Evolutionary conservation across 495 filamentous ascomycete species (phyloP).

Genomic region (Xylaria palmicola): DNA sequence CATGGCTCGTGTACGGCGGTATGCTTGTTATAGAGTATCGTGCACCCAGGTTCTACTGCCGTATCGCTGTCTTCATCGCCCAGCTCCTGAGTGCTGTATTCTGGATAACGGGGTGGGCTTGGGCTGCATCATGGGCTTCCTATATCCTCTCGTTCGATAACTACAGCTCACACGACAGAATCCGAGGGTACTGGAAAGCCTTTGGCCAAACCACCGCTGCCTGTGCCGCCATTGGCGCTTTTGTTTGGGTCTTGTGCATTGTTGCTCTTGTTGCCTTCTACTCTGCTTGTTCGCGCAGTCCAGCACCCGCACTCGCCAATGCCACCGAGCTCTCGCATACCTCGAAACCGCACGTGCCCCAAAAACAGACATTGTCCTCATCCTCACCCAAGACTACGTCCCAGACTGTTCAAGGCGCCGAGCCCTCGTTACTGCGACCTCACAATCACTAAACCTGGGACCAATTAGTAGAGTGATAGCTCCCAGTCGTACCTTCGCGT

Average conservation of each 20-base stretch:
- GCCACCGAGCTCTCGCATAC: not conserved
- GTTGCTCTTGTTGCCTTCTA: slow-evolving; percentile 39
- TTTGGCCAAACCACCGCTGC: slow-evolving; percentile 32
- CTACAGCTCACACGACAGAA: not conserved
- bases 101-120: slow-evolving; percentile 44
- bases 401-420: too few species aligned
- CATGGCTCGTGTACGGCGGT: slow-evolving; percentile 36
- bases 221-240: slow-evolving; percentile 40
- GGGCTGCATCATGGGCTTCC: slow-evolving; percentile 35
- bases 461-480: too few species aligned
- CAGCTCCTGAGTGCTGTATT: slow-evolving; percentile 38
- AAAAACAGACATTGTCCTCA: too few species aligned
- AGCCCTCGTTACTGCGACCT: too few species aligned
- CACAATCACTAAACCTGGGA: too few species aligned
- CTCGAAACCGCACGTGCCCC: too few species aligned
- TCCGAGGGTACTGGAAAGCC: slow-evolving; percentile 10
- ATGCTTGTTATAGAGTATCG: slow-evolving; percentile 27
- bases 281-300: slow-evolving; percentile 17
- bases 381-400: too few species aligned
- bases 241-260: slow-evolving; percentile 39
- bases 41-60: slow-evolving; percentile 35
- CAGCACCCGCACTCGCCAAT: not conserved
- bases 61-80: slow-evolving; percentile 28
- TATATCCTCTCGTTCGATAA: slow-evolving; percentile 23
- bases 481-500: too few species aligned